Evolutionary conservation across 306 rosid species (phyloP).

Genomic region (Quercus ilex): DNA sequence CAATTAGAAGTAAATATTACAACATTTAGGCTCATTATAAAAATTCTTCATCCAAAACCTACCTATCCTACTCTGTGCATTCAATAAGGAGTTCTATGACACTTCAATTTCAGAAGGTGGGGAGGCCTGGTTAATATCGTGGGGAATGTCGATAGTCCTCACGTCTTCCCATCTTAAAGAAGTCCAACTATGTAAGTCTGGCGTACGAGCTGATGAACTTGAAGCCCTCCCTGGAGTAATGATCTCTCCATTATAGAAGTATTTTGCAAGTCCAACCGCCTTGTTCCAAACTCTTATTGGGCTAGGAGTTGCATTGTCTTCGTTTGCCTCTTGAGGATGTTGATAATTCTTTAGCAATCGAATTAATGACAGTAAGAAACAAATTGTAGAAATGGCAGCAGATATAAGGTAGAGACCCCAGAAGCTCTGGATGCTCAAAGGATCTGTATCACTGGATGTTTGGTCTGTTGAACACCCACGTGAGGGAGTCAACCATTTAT

Average conservation of each 20-base stretch:
- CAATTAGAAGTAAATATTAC: no score
- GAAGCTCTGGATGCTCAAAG: constrained; percentile 47
- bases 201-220: neutral
- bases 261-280: constrained; percentile 18
- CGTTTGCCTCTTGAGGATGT: constrained; percentile 14
- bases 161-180: constrained; percentile 10
- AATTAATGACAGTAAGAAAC: constrained; percentile 34
- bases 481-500: constrained; percentile 27
- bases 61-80: no score
- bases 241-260: constrained; percentile 10
- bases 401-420: constrained; percentile 56
- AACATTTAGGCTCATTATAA: no score
- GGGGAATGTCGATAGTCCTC: neutral
- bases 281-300: constrained; percentile 15
- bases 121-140: neutral
- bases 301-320: constrained; percentile 2
- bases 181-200: neutral
- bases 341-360: constrained; percentile 2
- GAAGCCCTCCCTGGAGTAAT: neutral
- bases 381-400: constrained; percentile 46
- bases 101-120: neutral
- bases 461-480: constrained; percentile 21
- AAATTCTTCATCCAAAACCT: no score
- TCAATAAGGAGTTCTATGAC: neutral
- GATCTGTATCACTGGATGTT: constrained; percentile 14